Percentiles rank a stretch among this genome's conserved stretches.
Conservation (phyloP, 352 stramenopile genomes). For the Pythium aquatile region DNA sequence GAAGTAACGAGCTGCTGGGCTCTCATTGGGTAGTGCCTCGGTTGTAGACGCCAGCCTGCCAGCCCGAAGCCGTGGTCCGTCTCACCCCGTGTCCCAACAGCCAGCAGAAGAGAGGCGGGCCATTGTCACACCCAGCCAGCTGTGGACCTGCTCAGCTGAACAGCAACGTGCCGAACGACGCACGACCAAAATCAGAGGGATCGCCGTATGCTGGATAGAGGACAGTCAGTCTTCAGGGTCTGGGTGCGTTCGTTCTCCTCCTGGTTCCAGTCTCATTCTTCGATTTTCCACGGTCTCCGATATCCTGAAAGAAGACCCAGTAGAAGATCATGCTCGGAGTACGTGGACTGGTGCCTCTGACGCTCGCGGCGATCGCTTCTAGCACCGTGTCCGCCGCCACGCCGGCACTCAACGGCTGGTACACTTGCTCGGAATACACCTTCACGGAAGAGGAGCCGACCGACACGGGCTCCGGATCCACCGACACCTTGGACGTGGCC, state of each 20-base stretch:
- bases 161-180: background rate
- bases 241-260: too few species aligned
- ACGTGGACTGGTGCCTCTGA: background rate
- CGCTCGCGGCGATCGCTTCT: conserved; percentile 1
- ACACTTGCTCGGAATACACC: conserved; percentile 31
- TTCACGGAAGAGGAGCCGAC: conserved; percentile 17
- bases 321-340: background rate
- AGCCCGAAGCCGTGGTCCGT: background rate
- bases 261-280: background rate
- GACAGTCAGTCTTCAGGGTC: background rate
- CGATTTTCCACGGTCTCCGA: conserved; percentile 3
- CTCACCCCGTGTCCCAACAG: conserved; percentile 2
- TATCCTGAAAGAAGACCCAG: background rate
- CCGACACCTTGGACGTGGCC: conserved; percentile 13
- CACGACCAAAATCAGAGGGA: background rate
- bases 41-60: background rate
- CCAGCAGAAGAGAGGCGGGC: background rate
- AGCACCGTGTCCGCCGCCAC: background rate
- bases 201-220: background rate
- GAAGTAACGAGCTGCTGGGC: background rate
- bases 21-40: background rate
- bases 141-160: background rate
- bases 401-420: conserved; percentile 41
- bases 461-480: conserved; percentile 2
- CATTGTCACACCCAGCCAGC: conserved; percentile 1